These are phyloP conservation scores for Myxozyma lipomycoides DNA, from an alignment of 805 yeast genomes.

Conservation along the genomic window DNA sequence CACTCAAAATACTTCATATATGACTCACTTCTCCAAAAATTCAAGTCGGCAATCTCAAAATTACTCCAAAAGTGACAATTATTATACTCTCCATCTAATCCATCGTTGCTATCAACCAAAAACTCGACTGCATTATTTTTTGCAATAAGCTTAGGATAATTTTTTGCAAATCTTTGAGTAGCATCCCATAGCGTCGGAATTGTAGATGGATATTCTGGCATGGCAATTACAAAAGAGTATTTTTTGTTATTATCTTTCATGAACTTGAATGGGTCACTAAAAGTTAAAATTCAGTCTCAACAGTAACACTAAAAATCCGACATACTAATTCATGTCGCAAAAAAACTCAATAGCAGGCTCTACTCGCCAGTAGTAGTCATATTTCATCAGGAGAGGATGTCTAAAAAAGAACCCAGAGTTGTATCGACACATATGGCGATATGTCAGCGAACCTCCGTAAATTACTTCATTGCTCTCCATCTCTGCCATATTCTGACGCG, in stretches of 20 bases:
- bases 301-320: background rate
- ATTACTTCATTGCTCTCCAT: conserved; percentile 53
- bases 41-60: conserved; percentile 62
- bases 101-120: conserved; percentile 62
- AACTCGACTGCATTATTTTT: conserved; percentile 64
- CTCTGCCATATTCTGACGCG: conserved; percentile 52
- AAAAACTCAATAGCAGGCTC: conserved; percentile 78
- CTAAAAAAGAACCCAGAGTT: conserved; percentile 87
- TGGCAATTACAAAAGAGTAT: conserved; percentile 72
- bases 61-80: conserved; percentile 81
- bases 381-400: conserved; percentile 69
- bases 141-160: conserved; percentile 56
- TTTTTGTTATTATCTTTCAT: conserved; percentile 71
- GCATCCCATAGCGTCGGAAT: conserved; percentile 75
- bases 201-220: conserved; percentile 66
- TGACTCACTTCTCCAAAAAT: conserved; percentile 53
- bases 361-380: conserved; percentile 91
- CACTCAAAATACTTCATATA: conserved; percentile 53
- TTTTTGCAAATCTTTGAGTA: conserved; percentile 58
- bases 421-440: conserved; percentile 89
- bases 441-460: conserved; percentile 63
- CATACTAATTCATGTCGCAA: conserved; percentile 57
- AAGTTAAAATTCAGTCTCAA: background rate
- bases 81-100: conserved; percentile 59
- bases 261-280: conserved; percentile 67